Percentiles rank a stretch among this genome's conserved stretches.
These are phyloP conservation scores for Penicillium sp. DNA, from an alignment of 2,329 filamentous ascomycete genomes.

Conservation along the genomic window DNA sequence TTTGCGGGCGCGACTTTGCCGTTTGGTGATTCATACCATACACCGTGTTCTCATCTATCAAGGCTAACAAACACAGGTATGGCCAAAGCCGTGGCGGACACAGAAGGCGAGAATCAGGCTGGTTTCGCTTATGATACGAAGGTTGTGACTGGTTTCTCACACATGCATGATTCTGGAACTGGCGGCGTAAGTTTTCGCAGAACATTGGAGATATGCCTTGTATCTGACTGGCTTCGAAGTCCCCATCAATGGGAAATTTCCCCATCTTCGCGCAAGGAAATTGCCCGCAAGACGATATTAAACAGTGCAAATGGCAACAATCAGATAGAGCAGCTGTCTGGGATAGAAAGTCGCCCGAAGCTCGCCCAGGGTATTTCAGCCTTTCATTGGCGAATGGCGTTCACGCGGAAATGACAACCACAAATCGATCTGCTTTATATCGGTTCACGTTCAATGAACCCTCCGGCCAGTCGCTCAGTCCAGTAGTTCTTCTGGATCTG, in stretches of 20 bases:
- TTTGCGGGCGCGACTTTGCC: slow-evolving; percentile 57
- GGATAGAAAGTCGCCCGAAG: slow-evolving; percentile 51
- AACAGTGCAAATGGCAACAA: slow-evolving; percentile 61
- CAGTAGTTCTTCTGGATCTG: slow-evolving; percentile 65
- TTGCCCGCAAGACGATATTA: slow-evolving; percentile 61
- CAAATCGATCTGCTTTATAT: slow-evolving; percentile 65
- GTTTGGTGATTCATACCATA: slow-evolving; percentile 39
- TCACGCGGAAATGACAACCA: slow-evolving; percentile 64
- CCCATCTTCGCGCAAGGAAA: slow-evolving; percentile 65
- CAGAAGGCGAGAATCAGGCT: slow-evolving; percentile 54
- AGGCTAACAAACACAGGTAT: slow-evolving; percentile 38
- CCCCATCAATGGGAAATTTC: slow-evolving; percentile 69
- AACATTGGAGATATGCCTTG: too few relatives aligned
- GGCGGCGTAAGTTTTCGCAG: slow-evolving; percentile 40
- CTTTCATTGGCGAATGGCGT: slow-evolving; percentile 59
- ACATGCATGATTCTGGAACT: slow-evolving; percentile 55
- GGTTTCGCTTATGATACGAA: slow-evolving; percentile 55
- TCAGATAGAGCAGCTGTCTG: slow-evolving; percentile 50
- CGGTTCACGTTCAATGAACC: slow-evolving; percentile 57
- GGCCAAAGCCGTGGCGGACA: slow-evolving; percentile 57
- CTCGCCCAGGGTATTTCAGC: slow-evolving; percentile 64
- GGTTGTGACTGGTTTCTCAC: slow-evolving; percentile 52
- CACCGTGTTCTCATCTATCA: not conserved
- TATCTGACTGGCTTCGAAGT: slow-evolving; percentile 15
- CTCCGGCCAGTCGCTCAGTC: slow-evolving; percentile 40